Evolutionary conservation across 208 protist species (phyloP), one percentile per base, ranked within the genome.

Genomic region (Giardia muris): DNA sequence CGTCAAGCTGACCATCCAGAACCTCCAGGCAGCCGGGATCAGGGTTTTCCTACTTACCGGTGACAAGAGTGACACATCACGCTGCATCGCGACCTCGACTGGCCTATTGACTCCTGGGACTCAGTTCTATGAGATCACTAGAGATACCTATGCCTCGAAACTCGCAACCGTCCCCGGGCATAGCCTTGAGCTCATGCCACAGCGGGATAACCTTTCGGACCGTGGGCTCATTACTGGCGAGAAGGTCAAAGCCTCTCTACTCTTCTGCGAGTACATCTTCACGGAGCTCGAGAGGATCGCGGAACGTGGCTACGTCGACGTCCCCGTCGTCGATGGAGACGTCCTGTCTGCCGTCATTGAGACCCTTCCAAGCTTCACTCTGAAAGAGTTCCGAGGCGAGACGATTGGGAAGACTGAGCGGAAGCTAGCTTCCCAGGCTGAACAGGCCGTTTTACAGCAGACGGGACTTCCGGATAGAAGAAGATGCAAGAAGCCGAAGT

Each of bases 11-110:
- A 98, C 97, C 67, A 94, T 99, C 0, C 97, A 99, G 93, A 96
- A 94, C 57, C 94, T 99, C 0, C 94, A 96, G 86, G 97, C 98
- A 95, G 98, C 97, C n/a, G 97, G 97, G 67, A 96, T 99, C 47
- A 97, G 97, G 67, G 95, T 98, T 2, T 99, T 98, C 98, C 98
- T 99, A 95, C 95, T 99, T 0, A 99, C 98, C 0, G 98, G 98
- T 67, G 98, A 99, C 94, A 99, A 99, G 94, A 95, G 97, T 10
- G 97, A 98, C 93, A 98, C 97, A 22, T 97, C 97, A 4, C 4
- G 46, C 43, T 47, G 44, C 45, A 90, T 90, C 44, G 87, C 87
- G 30, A 44, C n/a, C 42, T 3, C 87, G 2, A 47, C 87, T 2
- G 45, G 45, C 45, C 87, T 90, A 39, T 10, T 76, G 30, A 76